Conservation (phyloP, 2,329 filamentous ascomycete species). For the Cladosporium sp. region DNA sequence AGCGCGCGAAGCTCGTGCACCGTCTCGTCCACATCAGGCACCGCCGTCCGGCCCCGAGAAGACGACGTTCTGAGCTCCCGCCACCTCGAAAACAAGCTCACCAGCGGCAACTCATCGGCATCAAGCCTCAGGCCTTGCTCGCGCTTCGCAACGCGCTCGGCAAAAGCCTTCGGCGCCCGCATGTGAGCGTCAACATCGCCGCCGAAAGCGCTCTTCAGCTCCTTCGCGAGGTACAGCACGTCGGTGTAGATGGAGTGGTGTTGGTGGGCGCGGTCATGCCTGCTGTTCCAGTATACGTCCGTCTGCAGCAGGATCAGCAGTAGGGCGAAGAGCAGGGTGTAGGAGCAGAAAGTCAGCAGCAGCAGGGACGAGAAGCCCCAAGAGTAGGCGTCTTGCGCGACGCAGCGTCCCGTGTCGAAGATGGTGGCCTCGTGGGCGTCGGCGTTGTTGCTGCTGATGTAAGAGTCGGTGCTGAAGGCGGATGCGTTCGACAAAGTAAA, state of each 20-base stretch:
- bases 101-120: background rate
- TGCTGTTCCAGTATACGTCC: constrained; percentile 12
- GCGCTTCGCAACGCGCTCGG: background rate
- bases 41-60: no score
- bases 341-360: background rate
- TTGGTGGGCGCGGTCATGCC: background rate
- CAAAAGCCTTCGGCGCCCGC: background rate
- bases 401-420: background rate
- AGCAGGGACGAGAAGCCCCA: constrained; percentile 14
- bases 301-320: background rate
- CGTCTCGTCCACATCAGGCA: no score
- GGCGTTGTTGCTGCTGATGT: background rate
- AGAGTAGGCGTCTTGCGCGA: background rate
- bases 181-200: background rate
- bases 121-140: background rate
- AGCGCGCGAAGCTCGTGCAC: no score
- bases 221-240: constrained; percentile 1
- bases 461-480: no score
- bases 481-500: no score
- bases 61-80: no score
- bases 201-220: background rate
- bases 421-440: background rate
- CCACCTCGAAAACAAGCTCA: no score
- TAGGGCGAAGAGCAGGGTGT: background rate
- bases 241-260: background rate